Percentiles rank a stretch among this genome's conserved stretches.
Evolutionary conservation across 345 rosid genomes (phyloP).

Genomic region (Gossypioides kirkii): DNA sequence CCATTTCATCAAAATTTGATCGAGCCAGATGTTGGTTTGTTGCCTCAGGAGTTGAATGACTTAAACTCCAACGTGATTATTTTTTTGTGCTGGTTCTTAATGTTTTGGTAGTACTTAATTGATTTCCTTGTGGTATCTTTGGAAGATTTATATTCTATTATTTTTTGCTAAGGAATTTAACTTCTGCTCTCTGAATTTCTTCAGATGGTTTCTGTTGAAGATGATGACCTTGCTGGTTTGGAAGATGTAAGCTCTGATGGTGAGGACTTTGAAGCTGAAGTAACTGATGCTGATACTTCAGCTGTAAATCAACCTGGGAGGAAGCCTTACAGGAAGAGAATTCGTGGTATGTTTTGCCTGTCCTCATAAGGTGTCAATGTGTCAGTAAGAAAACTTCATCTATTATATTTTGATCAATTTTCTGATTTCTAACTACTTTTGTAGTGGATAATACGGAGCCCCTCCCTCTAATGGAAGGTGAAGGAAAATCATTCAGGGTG

Average conservation of each 20-base stretch:
- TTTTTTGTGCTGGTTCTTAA: background rate
- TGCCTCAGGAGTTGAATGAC: background rate
- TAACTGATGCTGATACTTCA: conserved; percentile 74
- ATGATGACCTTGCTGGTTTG: conserved; percentile 98
- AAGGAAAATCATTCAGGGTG: conserved; percentile 89
- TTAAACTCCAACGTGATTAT: conserved; percentile 1
- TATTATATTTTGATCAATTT: background rate
- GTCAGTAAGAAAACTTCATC: background rate
- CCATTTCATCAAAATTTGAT: background rate
- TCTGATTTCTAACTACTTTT: conserved; percentile 18
- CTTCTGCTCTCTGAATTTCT: conserved; percentile 17
- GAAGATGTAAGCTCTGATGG: conserved; percentile 97
- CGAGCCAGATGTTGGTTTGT: background rate
- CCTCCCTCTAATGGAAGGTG: conserved; percentile 96
- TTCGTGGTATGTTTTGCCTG: conserved; percentile 50
- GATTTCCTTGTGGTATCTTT: background rate
- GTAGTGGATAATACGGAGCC: conserved; percentile 69
- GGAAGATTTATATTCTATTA: background rate
- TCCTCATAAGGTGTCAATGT: background rate
- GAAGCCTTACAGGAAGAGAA: conserved; percentile 70
- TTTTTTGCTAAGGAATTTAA: background rate
- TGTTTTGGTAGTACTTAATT: background rate
- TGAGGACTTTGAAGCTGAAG: conserved; percentile 92
- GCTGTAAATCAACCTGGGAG: conserved; percentile 67
- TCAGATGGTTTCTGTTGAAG: conserved; percentile 96